Percentiles rank a stretch among this genome's conserved stretches.
Conservation (phyloP, 306 rosid genomes). For the Medicago lupulina region DNA sequence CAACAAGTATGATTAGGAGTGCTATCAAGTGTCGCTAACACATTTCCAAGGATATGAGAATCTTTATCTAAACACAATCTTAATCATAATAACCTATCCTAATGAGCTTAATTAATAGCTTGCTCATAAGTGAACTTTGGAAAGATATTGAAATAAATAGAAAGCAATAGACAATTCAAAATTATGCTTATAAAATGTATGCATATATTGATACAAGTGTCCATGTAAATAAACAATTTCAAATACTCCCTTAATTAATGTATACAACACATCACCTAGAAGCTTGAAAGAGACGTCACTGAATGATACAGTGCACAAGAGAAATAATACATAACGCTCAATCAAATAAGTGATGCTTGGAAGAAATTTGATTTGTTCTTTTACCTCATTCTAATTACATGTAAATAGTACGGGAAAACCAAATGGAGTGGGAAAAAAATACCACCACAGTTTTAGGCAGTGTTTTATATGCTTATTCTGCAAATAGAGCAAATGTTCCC, state of each 20-base stretch:
- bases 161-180: too few relatives aligned
- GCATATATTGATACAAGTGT: too few relatives aligned
- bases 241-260: neutral
- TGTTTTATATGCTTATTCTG: constrained; percentile 47
- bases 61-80: too few relatives aligned
- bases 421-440: constrained; percentile 21
- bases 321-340: constrained; percentile 41
- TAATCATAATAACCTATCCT: too few relatives aligned
- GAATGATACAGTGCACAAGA: constrained; percentile 35
- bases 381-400: constrained; percentile 35
- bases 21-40: too few relatives aligned
- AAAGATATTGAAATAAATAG: too few relatives aligned
- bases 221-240: too few relatives aligned
- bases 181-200: too few relatives aligned
- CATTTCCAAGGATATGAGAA: too few relatives aligned
- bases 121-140: too few relatives aligned
- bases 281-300: neutral
- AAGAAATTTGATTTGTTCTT: constrained; percentile 37
- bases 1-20: too few relatives aligned
- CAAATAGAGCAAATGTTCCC: constrained; percentile 41
- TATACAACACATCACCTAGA: neutral
- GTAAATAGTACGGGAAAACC: constrained; percentile 37
- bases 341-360: constrained; percentile 32
- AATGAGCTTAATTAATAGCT: too few relatives aligned
- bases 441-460: constrained; percentile 53